phyloP scores from a whole-genome alignment of 108 stramenopile genomes.

The Pelagomonas calceolata region DNA sequence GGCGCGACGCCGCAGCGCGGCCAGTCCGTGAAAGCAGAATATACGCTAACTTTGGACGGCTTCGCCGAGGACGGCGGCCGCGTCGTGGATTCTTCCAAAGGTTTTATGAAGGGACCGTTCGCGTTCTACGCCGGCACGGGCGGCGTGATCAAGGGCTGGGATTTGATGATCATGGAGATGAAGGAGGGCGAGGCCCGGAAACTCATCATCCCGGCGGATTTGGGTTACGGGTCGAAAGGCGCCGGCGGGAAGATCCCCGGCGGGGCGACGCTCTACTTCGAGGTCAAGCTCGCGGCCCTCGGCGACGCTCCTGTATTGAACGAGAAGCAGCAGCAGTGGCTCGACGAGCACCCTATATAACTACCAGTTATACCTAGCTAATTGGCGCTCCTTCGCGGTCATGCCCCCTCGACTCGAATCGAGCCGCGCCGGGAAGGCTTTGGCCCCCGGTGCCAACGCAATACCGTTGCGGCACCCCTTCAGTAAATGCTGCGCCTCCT shows the following conservation, averaged over 20 bases:
- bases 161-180: slow-evolving; percentile 53
- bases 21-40: slow-evolving; percentile 37
- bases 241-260: slow-evolving; percentile 46
- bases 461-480: too few relatives aligned
- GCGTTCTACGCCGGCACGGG: slow-evolving; percentile 34
- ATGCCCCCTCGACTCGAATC: too few relatives aligned
- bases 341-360: slow-evolving; percentile 39
- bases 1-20: slow-evolving; percentile 17
- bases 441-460: too few relatives aligned
- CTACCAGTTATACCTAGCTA: too few relatives aligned
- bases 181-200: slow-evolving; percentile 41
- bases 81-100: slow-evolving; percentile 24
- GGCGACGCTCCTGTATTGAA: slow-evolving; percentile 21
- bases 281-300: slow-evolving; percentile 42
- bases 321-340: slow-evolving; percentile 31
- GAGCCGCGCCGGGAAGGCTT: too few relatives aligned
- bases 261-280: slow-evolving; percentile 46
- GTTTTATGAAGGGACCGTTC: slow-evolving; percentile 27
- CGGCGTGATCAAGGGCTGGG: slow-evolving; percentile 50
- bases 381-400: too few relatives aligned
- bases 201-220: slow-evolving; percentile 48
- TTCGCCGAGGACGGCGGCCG: slow-evolving; percentile 28
- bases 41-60: slow-evolving; percentile 35
- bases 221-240: slow-evolving; percentile 55
- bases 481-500: too few relatives aligned